Base-by-base conservation (phyloP, 192 early-diverging fungal species). In the Coemansia sp. region DNA sequence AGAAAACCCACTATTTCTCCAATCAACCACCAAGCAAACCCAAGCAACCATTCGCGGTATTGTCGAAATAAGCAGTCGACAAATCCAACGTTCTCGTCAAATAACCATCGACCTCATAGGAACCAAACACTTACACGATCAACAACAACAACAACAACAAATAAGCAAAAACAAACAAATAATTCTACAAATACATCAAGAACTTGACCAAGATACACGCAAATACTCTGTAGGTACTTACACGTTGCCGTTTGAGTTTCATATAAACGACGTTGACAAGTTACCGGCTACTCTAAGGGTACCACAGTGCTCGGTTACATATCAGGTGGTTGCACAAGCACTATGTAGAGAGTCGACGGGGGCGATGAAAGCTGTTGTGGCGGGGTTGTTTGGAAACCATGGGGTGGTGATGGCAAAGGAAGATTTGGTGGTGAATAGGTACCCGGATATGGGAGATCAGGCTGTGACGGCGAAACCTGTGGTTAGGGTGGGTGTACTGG, bases 161-260 rank as follows among this genome's bases (percentile, higher is more conserved):
- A 10, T 8, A 10, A 0, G 42, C 22, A 25, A 25, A 25, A 25
- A 25, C 22, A 25, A 25, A 25, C 22, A 25, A 25, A 25, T 25
- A 25, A 25, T 25, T 25, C 22, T 25, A 25, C 22, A 25, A 25
- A 25, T 25, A 25, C 22, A 25, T 25, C 22, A 25, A 25, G 22
- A 38, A 1, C 36, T 38, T 10, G 5, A 1, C 1, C 7, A 6
- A 38, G 36, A 38, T 38, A 38, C 36, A 38, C 36, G 7, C 25
- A 22, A 28, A 0, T 64, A 36, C n/a, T 42, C 48, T 16, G 34
- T 60, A 2, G 69, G 56, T 14, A 60, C 62, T 2, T 71, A 71
- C 18, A 48, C 48, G 31, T 30, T 71, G 57, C 69, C 69, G 12
- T 71, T 71, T n/a, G 69, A 71, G 69, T 64, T 71, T 51, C 32